Evolutionary conservation across 306 rosid species (phyloP), one percentile per base, ranked within the genome.

Genomic region (Sophora flavescens): DNA sequence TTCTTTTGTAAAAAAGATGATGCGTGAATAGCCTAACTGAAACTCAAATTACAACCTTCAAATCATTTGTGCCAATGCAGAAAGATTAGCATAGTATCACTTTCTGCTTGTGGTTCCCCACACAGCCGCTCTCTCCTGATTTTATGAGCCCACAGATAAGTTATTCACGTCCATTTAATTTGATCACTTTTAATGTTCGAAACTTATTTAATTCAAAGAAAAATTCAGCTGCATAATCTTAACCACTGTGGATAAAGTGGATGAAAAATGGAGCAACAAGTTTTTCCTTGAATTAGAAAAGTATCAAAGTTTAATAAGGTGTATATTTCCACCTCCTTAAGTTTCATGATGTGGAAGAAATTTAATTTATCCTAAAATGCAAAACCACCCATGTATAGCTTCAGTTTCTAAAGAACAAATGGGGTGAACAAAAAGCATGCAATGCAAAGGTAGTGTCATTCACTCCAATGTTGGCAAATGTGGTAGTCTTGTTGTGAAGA

Each of bases 41-140:
- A 39, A 39, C 9, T 6, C 2, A 6, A 56, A 14, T 16, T 6
- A 80, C 51, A 17, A 54, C 2, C 74, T 61, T 16, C 18, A 11
- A 67, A 67, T 72, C 52, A 68, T 64, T 26, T 13, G 53, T 76
- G 80, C 8, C 68, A 41, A 53, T 68, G 73, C 57, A 69, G 18
- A 74, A 65, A 50, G 70, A 73, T 73, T 9, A 26, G 70, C 74
- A 18, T 17, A 47, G 32, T 3, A 56, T 61, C 48, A 59, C 86
- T 85, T 85, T 82, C 88, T 85, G 84, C 88, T 82, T 59, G 84
- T 78, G 84, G 84, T 16, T 78, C 83, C 84, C 74, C 54, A 69
- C 81, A 75, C 72, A 42, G 57, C 71, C 72, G 45, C 33, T 67
- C 54, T 52, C 72, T 12, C 70, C 70, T 44, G 80, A 78, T 66